phyloP scores from a whole-genome alignment of 169 alveolate species.

The Babesia gibsoni region DNA sequence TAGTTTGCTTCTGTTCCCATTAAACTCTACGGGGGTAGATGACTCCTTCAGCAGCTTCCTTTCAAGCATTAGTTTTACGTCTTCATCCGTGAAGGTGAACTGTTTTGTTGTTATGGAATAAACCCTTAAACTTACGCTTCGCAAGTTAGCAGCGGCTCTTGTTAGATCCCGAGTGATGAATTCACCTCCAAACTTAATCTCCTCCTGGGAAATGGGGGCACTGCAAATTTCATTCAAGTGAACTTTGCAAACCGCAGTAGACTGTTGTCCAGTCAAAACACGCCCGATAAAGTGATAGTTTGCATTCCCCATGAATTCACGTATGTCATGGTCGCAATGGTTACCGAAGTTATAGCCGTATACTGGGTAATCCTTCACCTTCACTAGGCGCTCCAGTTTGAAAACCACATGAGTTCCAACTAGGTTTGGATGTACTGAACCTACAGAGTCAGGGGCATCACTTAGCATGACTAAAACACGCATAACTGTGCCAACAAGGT shows the following conservation, averaged over 20 bases:
- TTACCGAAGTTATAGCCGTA: constrained; percentile 26
- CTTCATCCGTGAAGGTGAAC: constrained; percentile 68
- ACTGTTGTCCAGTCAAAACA: constrained; percentile 14
- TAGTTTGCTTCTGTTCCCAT: constrained; percentile 27
- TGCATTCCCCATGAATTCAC: constrained; percentile 30
- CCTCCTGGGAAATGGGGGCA: constrained; percentile 41
- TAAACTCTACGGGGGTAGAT: background rate
- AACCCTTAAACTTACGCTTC: constrained; percentile 14
- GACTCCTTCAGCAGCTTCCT: constrained; percentile 37
- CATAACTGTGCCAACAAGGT: constrained; percentile 39
- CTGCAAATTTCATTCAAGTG: constrained; percentile 50
- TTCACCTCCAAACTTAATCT: constrained; percentile 58
- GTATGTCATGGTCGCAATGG: constrained; percentile 46
- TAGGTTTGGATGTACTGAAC: constrained; percentile 32
- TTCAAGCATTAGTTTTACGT: constrained; percentile 53
- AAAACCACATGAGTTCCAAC: constrained; percentile 48
- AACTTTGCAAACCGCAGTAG: constrained; percentile 4
- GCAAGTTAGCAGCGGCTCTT: constrained; percentile 36
- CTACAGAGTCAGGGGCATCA: constrained; percentile 23
- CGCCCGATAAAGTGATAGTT: constrained; percentile 27
- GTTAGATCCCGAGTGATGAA: constrained; percentile 20
- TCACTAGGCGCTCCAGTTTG: constrained; percentile 42
- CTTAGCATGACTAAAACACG: constrained; percentile 16
- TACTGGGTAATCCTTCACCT: constrained; percentile 26
- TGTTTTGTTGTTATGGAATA: background rate